Evolutionary conservation across 257 asterid species (phyloP).

Genomic region (Petrea volubilis): DNA sequence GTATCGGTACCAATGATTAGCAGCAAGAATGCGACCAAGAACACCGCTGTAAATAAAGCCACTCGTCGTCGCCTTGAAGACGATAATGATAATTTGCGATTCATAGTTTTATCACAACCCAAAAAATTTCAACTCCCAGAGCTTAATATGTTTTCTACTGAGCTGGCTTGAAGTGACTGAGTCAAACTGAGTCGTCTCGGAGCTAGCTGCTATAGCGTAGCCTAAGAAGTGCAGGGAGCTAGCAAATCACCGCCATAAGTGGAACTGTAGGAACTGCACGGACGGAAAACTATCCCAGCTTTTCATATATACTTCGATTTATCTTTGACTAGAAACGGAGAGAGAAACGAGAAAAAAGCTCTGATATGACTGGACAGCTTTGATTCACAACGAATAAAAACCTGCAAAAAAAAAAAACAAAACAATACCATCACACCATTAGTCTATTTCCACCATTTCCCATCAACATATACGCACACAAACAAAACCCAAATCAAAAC

Average conservation of each 20-base stretch:
- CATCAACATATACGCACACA: conserved; percentile 15
- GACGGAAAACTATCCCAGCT: conserved; percentile 30
- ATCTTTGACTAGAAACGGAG: conserved; percentile 32
- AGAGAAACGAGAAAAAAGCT: conserved; percentile 23
- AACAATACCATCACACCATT: background rate
- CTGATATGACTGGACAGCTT: conserved; percentile 47
- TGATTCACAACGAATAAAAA: conserved; percentile 26
- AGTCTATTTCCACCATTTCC: conserved; percentile 5
- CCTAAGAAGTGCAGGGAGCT: conserved; percentile 19
- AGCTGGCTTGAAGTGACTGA: conserved; percentile 6
- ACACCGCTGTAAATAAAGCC: too few species aligned
- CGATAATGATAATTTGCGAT: too few species aligned
- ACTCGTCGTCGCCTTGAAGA: background rate
- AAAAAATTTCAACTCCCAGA: background rate
- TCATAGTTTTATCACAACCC: background rate
- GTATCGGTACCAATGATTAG: too few species aligned
- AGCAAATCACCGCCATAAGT: conserved; percentile 37
- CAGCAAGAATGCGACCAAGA: too few species aligned
- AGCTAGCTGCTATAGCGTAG: conserved; percentile 21
- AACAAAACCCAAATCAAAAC: background rate
- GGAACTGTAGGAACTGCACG: conserved; percentile 29
- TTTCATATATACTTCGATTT: conserved; percentile 23
- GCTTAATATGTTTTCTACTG: background rate
- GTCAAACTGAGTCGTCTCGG: conserved; percentile 31
- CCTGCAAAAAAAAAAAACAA: conserved; percentile 18